phyloP scores from a whole-genome alignment of 2,329 filamentous ascomycete genomes.

The Chalaropsis thielavioides region DNA sequence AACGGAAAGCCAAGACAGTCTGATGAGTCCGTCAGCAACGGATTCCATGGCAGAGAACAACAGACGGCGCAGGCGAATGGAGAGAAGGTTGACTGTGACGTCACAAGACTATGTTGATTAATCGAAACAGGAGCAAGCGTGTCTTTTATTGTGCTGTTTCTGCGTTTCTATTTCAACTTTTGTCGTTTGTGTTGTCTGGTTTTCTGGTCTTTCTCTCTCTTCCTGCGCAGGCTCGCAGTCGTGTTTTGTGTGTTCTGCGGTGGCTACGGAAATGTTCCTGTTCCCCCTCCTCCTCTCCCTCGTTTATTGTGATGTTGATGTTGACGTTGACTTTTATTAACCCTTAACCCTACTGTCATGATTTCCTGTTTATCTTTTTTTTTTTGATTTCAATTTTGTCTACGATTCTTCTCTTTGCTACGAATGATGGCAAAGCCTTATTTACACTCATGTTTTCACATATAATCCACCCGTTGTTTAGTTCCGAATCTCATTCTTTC shows the following conservation, averaged over 20 bases:
- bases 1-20: conserved; percentile 33
- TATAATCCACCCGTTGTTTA: neutral
- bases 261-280: neutral
- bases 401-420: neutral
- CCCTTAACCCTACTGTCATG: neutral
- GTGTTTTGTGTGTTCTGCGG: neutral
- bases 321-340: neutral
- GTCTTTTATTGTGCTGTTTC: conserved; percentile 1
- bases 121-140: neutral
- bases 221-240: neutral
- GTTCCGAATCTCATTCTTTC: no score
- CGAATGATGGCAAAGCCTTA: neutral
- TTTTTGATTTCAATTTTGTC: neutral
- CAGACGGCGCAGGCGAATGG: conserved; percentile 37
- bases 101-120: conserved; percentile 10
- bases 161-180: neutral
- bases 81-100: conserved; percentile 33
- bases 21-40: conserved; percentile 33
- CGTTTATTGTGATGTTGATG: neutral
- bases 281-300: neutral
- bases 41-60: conserved; percentile 36
- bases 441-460: neutral
- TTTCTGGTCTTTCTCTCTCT: neutral
- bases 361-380: neutral
- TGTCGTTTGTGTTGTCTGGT: neutral